Base-by-base conservation (phyloP, 306 rosid genomes). In the Arachis hypogaea region DNA sequence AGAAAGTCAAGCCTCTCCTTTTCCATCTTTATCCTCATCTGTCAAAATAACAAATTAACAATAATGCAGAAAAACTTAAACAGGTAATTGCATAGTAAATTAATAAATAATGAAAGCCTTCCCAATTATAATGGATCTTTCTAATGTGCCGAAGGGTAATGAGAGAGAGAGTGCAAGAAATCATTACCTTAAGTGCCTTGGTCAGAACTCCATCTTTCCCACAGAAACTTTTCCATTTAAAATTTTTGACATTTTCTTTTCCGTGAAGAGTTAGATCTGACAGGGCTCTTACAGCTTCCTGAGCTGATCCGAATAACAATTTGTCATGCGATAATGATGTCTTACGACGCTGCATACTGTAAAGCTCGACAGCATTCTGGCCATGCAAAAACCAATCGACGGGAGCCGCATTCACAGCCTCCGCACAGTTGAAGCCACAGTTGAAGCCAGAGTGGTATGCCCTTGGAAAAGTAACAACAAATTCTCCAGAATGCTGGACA, bases 401-500 rank as follows among this genome's bases (percentile, higher is more conserved):
- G 14, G 99, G 99, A 42, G 99, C 99, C 73, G 82, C 97, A 68
- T 94, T 94, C 73, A 94, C 99, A 7, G 99, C 98, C 86, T 94
- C 99, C 3, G 98, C 98, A 70, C 99, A 94, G 80, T 94, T 94
- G 79, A 94, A 94, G 36, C 99, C 99, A 62, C 96, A 80, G 77
- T 86, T 94, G 87, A 94, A 94, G 65, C 99, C 98, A 74, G 90
- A 74, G 47, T 94, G 99, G 76, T 94, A 94, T 10, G 99, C 98
- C 89, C 96, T 86, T 3, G 99, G 99, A 77, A 94, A 94, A 43
- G 99, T 94, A 65, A 94, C 85, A 79, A 94, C 85, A 68, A 94
- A 92, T 81, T 92, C 96, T 71, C 98, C 90, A 11, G 92, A 66
- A 81, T 78, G 80, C 73, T 93, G 98, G 63, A 91, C 80, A 18